These are phyloP conservation scores for Brassica juncea DNA, from an alignment of 345 rosid species.

Conservation along the genomic window DNA sequence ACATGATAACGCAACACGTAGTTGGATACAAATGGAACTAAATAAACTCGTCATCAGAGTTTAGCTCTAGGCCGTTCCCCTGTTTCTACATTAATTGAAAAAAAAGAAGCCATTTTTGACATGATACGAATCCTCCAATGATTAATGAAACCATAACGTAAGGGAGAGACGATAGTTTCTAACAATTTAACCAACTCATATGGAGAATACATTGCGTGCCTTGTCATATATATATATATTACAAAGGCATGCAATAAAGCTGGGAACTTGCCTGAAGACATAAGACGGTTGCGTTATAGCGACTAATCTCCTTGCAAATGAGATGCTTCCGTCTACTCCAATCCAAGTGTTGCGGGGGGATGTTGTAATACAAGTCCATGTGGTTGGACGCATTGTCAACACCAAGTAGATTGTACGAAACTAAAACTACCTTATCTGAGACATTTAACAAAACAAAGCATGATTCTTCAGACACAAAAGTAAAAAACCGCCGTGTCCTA, in stretches of 20 bases:
- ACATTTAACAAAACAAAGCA: background rate
- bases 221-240: too few species aligned
- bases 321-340: slow-evolving; percentile 68
- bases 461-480: background rate
- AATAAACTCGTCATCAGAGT: background rate
- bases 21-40: background rate
- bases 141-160: background rate
- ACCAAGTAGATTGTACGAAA: slow-evolving; percentile 74
- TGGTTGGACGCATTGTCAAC: slow-evolving; percentile 70
- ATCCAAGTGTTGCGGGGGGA: slow-evolving; percentile 48
- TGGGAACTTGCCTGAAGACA: slow-evolving; percentile 70
- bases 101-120: background rate
- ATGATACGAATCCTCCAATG: slow-evolving; percentile 11
- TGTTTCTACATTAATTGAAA: background rate
- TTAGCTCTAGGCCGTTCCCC: slow-evolving; percentile 3
- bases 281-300: slow-evolving; percentile 59
- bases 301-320: slow-evolving; percentile 58
- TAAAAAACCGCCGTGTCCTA: background rate
- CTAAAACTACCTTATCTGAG: slow-evolving; percentile 62
- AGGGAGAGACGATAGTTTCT: background rate
- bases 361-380: slow-evolving; percentile 55
- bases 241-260: background rate
- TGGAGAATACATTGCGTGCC: background rate
- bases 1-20: slow-evolving; percentile 17
- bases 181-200: background rate